Conservation (phyloP, 2,329 filamentous ascomycete species). For the Emergomyces pasteurianus region DNA sequence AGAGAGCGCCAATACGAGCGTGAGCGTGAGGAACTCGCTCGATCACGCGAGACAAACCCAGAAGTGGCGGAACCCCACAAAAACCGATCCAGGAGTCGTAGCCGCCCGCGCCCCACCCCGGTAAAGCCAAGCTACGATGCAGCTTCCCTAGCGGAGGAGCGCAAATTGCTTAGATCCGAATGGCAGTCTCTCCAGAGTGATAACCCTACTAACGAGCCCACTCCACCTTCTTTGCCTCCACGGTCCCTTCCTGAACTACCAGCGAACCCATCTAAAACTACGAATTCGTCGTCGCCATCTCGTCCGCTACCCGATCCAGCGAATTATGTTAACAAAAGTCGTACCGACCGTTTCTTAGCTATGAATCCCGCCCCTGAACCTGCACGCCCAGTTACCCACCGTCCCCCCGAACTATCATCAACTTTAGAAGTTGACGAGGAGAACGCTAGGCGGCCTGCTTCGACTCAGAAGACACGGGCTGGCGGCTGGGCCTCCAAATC, state of each 20-base stretch:
- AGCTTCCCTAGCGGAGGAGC: constrained; percentile 49
- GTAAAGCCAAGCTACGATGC: constrained; percentile 39
- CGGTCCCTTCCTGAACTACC: constrained; percentile 16
- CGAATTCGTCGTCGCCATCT: constrained; percentile 14
- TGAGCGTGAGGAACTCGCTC: constrained; percentile 43
- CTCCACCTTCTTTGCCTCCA: constrained; percentile 13
- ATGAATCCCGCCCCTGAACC: constrained; percentile 40
- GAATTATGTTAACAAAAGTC: constrained; percentile 28
- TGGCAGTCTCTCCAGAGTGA: constrained; percentile 36
- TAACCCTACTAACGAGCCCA: constrained; percentile 9
- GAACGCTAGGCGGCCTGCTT: constrained; percentile 41
- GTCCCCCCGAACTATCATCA: constrained; percentile 36
- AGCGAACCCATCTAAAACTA: constrained; percentile 8
- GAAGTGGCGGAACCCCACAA: constrained; percentile 1
- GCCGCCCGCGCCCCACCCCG: constrained; percentile 21
- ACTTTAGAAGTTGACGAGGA: constrained; percentile 46
- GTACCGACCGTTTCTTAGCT: constrained; percentile 45
- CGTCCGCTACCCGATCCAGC: constrained; percentile 38
- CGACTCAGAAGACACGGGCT: constrained; percentile 47
- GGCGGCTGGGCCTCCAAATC: constrained; percentile 52
- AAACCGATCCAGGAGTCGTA: constrained; percentile 14
- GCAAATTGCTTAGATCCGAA: constrained; percentile 46
- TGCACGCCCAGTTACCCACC: constrained; percentile 27
- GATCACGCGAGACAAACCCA: constrained; percentile 11
- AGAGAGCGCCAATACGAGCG: constrained; percentile 53